A percentile compares a stretch with the other conserved stretches of the same genome.
phyloP scores from a whole-genome alignment of 2,329 filamentous ascomycete genomes.

The Xylariaceae sp. region DNA sequence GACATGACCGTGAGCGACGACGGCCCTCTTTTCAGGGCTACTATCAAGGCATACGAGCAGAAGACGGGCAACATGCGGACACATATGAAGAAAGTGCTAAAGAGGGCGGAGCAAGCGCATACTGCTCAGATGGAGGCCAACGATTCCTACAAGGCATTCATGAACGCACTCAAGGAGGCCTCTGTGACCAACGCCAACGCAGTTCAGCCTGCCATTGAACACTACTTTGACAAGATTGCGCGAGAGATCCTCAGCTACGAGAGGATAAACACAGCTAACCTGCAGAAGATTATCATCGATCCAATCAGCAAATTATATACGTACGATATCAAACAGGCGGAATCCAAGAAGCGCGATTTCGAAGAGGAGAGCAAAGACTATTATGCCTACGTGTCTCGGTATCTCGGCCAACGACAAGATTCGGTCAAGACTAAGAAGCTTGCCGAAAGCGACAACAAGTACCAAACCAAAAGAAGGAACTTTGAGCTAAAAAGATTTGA shows the following conservation, averaged over 20 bases:
- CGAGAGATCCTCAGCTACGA: conserved; percentile 87
- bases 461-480: conserved; percentile 86
- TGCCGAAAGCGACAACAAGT: conserved; percentile 91
- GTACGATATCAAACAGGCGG: conserved; percentile 95
- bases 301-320: conserved; percentile 89
- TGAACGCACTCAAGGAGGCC: conserved; percentile 81
- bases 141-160: conserved; percentile 75
- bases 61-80: conserved; percentile 92
- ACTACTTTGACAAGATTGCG: conserved; percentile 97
- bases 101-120: conserved; percentile 86
- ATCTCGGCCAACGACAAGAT: conserved; percentile 93
- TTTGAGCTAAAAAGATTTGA: conserved; percentile 98
- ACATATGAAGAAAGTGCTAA: conserved; percentile 94
- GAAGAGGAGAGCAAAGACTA: conserved; percentile 99
- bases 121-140: conserved; percentile 78
- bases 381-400: conserved; percentile 90
- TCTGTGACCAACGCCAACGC: conserved; percentile 90
- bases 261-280: conserved; percentile 73
- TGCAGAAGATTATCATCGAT: conserved; percentile 93
- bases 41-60: conserved; percentile 92
- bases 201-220: conserved; percentile 92
- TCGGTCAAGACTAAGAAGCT: conserved; percentile 97
- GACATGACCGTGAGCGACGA: conserved; percentile 85
- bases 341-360: conserved; percentile 94
- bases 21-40: conserved; percentile 91